A percentile compares a stretch with the other conserved stretches of the same genome.
Conservation (phyloP, 106 monocot genomes). For the Cymbidium sinense region DNA sequence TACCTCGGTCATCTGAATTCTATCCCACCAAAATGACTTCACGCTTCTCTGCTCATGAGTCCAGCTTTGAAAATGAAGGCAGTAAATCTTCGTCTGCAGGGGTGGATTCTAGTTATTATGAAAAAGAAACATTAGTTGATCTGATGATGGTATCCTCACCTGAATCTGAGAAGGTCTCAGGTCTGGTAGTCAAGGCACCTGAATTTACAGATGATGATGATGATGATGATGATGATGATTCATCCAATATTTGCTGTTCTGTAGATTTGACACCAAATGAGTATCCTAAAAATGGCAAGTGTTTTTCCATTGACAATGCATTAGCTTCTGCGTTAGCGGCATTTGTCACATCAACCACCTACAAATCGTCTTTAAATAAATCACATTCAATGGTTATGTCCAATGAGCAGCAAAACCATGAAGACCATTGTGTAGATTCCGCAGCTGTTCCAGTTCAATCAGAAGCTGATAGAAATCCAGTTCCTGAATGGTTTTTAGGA, state of each 20-base stretch:
- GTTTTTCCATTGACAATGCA: constrained; percentile 40
- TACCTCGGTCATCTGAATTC: constrained; percentile 17
- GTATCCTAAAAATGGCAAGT: constrained; percentile 6
- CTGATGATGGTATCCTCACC: constrained; percentile 1
- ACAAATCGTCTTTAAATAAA: neutral
- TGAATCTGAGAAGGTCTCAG: constrained; percentile 12
- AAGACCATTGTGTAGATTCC: neutral
- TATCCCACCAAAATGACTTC: constrained; percentile 12
- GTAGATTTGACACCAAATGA: constrained; percentile 8
- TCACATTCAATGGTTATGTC: neutral
- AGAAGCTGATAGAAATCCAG: constrained; percentile 7
- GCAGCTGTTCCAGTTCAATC: neutral
- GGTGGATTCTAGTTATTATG: constrained; percentile 1
- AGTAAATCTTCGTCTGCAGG: neutral
- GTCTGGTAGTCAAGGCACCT: constrained; percentile 53
- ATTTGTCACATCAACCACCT: constrained; percentile 33
- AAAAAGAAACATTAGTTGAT: constrained; percentile 7
- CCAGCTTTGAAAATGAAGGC: constrained; percentile 17
- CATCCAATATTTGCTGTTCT: neutral
- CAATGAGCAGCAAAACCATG: constrained; percentile 8
- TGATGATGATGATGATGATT: constrained; percentile 9
- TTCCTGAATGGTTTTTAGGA: neutral
- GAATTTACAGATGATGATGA: constrained; percentile 52
- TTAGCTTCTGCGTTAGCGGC: constrained; percentile 65
- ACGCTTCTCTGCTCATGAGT: constrained; percentile 17